Evolutionary conservation across 768 basidiomycete genomes (phyloP).

Genomic region (Wakefieldia striispora): DNA sequence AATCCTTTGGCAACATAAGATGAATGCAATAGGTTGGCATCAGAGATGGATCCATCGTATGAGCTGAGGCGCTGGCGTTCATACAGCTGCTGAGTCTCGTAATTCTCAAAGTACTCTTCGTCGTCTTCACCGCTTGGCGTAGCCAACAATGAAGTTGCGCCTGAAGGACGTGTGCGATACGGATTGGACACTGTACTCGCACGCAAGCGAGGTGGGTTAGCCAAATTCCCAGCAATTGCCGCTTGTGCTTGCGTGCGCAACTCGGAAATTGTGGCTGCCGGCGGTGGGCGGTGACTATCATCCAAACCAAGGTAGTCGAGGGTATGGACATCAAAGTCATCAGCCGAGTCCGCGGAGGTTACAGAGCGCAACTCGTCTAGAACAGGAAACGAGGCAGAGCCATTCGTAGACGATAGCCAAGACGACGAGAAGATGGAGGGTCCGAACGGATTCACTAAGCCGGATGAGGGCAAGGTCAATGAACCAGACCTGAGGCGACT

Average conservation of each 20-base stretch:
- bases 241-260: constrained; percentile 87
- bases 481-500: constrained; percentile 92
- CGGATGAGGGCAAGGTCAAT: constrained; percentile 77
- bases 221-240: constrained; percentile 81
- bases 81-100: constrained; percentile 40
- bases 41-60: constrained; percentile 55
- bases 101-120: constrained; percentile 70
- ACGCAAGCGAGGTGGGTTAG: constrained; percentile 75
- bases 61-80: constrained; percentile 58
- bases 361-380: constrained; percentile 83
- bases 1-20: constrained; percentile 70
- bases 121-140: constrained; percentile 68
- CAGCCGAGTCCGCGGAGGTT: constrained; percentile 74
- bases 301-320: constrained; percentile 96
- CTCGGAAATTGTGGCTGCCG: constrained; percentile 86
- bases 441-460: constrained; percentile 82
- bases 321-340: constrained; percentile 91
- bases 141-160: constrained; percentile 57
- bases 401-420: constrained; percentile 71
- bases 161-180: constrained; percentile 68
- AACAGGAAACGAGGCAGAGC: constrained; percentile 54
- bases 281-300: constrained; percentile 67
- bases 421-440: constrained; percentile 87
- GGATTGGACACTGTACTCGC: constrained; percentile 93
- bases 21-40: constrained; percentile 51